These are phyloP conservation scores for Peronospora tabacina DNA, from an alignment of 352 stramenopile genomes.

Conservation along the genomic window DNA sequence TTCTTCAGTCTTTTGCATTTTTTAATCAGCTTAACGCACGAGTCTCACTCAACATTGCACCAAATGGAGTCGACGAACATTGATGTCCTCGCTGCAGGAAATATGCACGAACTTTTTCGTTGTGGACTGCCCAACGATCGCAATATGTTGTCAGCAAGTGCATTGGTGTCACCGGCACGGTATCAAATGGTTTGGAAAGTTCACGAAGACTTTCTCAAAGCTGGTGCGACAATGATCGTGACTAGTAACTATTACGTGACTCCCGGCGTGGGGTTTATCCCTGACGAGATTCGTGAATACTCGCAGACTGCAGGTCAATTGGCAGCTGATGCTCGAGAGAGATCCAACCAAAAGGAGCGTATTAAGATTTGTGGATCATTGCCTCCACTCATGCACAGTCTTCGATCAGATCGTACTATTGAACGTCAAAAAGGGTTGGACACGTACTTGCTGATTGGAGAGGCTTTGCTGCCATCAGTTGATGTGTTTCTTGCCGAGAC, in stretches of 20 bases:
- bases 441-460: conserved; percentile 66
- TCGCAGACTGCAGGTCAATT: conserved; percentile 55
- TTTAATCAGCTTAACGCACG: conserved; percentile 5
- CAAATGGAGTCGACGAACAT: conserved; percentile 26
- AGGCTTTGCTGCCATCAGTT: conserved; percentile 66
- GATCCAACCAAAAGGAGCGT: conserved; percentile 18
- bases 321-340: conserved; percentile 39
- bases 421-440: conserved; percentile 55
- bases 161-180: conserved; percentile 56
- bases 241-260: conserved; percentile 88
- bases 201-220: conserved; percentile 67
- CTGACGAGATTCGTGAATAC: conserved; percentile 63
- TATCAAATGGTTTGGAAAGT: conserved; percentile 61
- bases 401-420: conserved; percentile 84
- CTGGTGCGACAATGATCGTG: conserved; percentile 73
- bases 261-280: conserved; percentile 75
- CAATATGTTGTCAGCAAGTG: conserved; percentile 86
- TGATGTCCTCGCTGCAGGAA: conserved; percentile 73
- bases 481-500: conserved; percentile 86
- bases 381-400: conserved; percentile 86
- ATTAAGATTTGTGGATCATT: conserved; percentile 80
- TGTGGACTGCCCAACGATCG: conserved; percentile 81
- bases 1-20: conserved; percentile 7
- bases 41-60: no score
- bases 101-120: conserved; percentile 86